Evolutionary conservation across 129 eudicot genomes (phyloP).

Genomic region (Ambrosia artemisiifolia): DNA sequence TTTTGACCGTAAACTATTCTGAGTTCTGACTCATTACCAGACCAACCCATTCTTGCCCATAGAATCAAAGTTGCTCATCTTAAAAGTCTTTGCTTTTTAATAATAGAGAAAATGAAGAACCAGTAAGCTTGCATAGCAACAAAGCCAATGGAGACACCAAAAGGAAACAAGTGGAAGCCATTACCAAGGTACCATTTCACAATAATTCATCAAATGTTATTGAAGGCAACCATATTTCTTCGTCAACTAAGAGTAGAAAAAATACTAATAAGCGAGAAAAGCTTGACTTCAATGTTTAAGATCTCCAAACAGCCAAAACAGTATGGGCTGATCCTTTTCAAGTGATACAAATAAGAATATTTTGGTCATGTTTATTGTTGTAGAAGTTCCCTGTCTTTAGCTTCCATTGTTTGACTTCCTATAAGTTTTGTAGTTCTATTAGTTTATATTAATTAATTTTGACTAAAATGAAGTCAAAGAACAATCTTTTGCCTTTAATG

Average conservation of each 20-base stretch:
- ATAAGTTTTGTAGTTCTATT: neutral
- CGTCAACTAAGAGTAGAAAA: constrained; percentile 34
- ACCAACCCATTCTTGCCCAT: neutral
- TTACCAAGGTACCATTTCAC: constrained; percentile 30
- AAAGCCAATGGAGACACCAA: constrained; percentile 51
- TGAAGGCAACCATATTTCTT: constrained; percentile 41
- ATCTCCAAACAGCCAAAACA: constrained; percentile 54
- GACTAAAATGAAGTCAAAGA: neutral
- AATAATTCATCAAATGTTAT: constrained; percentile 33
- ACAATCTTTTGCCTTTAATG: constrained; percentile 4
- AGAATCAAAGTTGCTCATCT: neutral
- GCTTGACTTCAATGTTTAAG: constrained; percentile 66
- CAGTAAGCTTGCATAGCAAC: constrained; percentile 26
- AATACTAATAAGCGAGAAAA: constrained; percentile 56
- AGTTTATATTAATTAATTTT: constrained; percentile 1
- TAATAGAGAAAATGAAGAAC: constrained; percentile 51
- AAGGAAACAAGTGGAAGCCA: constrained; percentile 58
- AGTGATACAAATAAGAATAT: constrained; percentile 9
- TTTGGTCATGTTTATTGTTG: constrained; percentile 23
- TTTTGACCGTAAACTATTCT: neutral
- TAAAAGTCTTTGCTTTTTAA: neutral
- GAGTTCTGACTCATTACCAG: neutral
- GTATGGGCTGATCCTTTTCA: constrained; percentile 31
- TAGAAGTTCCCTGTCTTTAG: neutral
- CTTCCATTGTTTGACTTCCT: constrained; percentile 15